These are phyloP conservation scores for Aphanomyces invadans DNA, from an alignment of 352 stramenopile genomes.

Conservation along the genomic window DNA sequence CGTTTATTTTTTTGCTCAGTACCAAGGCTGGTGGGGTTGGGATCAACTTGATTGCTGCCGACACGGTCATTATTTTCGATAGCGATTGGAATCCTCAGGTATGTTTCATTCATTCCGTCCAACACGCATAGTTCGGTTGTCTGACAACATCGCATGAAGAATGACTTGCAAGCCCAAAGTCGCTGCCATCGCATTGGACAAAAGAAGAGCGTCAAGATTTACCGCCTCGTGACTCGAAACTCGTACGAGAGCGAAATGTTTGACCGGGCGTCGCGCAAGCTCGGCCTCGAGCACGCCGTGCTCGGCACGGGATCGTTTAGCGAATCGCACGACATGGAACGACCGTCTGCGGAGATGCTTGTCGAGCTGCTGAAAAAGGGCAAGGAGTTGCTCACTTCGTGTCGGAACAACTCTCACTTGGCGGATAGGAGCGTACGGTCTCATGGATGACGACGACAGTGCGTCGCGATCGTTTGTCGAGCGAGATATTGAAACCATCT, in stretches of 20 bases:
- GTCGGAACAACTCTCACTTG: too few species aligned
- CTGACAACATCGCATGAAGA: conserved; percentile 31
- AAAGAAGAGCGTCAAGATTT: conserved; percentile 97
- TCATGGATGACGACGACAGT: conserved; percentile 95
- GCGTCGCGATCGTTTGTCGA: conserved; percentile 92
- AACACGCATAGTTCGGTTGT: too few species aligned
- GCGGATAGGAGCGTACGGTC: conserved; percentile 93
- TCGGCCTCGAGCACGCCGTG: conserved; percentile 97
- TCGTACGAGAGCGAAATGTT: conserved; percentile 99
- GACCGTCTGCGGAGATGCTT: conserved; percentile 87
- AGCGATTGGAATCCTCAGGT: conserved; percentile 99
- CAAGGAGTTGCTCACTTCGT: neutral
- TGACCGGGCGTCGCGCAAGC: conserved; percentile 95
- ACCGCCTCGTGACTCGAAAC: conserved; percentile 96
- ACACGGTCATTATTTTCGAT: conserved; percentile 99
- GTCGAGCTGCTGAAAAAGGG: conserved; percentile 95
- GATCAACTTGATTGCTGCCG: conserved; percentile 97
- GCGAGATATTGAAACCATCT: conserved; percentile 94
- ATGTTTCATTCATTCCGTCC: too few species aligned
- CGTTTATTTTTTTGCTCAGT: conserved; percentile 98
- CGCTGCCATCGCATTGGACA: conserved; percentile 98
- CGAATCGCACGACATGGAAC: conserved; percentile 81
- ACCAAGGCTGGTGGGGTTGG: conserved; percentile 97
- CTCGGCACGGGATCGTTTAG: conserved; percentile 91
- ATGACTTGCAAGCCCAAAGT: conserved; percentile 79